Conservation (phyloP, 495 filamentous ascomycete genomes). For the Xylaria flabelliformis region DNA sequence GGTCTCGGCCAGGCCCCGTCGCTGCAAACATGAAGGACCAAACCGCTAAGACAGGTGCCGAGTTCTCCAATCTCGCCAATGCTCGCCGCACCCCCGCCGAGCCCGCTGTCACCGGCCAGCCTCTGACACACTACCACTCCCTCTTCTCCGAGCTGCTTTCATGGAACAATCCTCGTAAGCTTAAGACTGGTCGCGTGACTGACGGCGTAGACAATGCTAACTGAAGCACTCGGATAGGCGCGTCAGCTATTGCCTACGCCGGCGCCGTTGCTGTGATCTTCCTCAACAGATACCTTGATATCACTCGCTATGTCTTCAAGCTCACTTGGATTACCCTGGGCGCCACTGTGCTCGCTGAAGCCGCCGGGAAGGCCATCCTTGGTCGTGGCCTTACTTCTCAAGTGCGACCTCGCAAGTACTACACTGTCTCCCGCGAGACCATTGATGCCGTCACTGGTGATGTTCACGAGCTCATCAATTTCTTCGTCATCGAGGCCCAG, state of each 20-base stretch:
- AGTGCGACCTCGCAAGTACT: slow-evolving; percentile 90
- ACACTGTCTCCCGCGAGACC: slow-evolving; percentile 84
- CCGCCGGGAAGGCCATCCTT: slow-evolving; percentile 75
- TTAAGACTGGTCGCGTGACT: slow-evolving; percentile 26
- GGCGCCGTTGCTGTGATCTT: slow-evolving; percentile 81
- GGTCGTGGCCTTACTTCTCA: slow-evolving; percentile 82
- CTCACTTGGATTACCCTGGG: slow-evolving; percentile 67
- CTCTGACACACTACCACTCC: slow-evolving; percentile 94
- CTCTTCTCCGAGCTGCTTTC: slow-evolving; percentile 88
- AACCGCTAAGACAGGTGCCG: slow-evolving; percentile 69
- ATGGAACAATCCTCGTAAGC: slow-evolving; percentile 62
- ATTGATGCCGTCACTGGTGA: slow-evolving; percentile 82
- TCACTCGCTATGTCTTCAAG: slow-evolving; percentile 89
- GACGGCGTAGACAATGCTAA: slow-evolving; percentile 48
- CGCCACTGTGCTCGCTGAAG: slow-evolving; percentile 78
- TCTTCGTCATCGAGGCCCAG: slow-evolving; percentile 96
- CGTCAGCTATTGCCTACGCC: slow-evolving; percentile 84
- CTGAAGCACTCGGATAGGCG: slow-evolving; percentile 55
- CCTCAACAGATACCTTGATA: slow-evolving; percentile 85
- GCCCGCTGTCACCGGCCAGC: slow-evolving; percentile 80
- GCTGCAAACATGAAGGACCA: slow-evolving; percentile 80
- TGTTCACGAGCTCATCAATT: slow-evolving; percentile 91
- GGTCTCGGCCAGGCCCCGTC: slow-evolving; percentile 65
- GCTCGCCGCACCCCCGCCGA: slow-evolving; percentile 70
- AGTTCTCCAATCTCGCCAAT: slow-evolving; percentile 78